Conservation (phyloP, 345 rosid genomes). For the Geranium brycei region DNA sequence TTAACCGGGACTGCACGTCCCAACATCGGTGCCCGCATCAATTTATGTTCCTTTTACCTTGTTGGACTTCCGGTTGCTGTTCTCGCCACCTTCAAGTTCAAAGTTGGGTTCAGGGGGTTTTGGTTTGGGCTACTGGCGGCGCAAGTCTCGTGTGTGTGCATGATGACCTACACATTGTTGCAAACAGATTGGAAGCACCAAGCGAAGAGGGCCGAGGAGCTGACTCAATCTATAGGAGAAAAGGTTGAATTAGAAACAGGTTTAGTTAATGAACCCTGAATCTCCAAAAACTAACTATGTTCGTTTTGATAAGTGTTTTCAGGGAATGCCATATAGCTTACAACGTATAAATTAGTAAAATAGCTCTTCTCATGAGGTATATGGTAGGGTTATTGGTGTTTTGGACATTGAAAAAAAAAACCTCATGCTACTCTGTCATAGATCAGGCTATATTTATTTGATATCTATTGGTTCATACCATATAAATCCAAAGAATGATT, state of each 20-base stretch:
- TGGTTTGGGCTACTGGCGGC: slow-evolving; percentile 82
- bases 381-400: no score
- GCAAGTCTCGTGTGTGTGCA: slow-evolving; percentile 60
- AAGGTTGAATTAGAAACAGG: not conserved
- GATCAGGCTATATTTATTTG: no score
- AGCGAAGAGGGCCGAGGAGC: not conserved
- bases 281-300: not conserved
- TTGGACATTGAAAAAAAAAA: no score
- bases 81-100: slow-evolving; percentile 45
- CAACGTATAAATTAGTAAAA: no score
- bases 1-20: slow-evolving; percentile 80
- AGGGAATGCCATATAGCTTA: not conserved
- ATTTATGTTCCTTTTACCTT: slow-evolving; percentile 63
- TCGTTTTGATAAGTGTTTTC: not conserved
- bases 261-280: not conserved
- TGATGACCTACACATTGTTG: slow-evolving; percentile 50
- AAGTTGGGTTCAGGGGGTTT: slow-evolving; percentile 65
- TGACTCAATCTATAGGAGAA: not conserved
- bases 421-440: no score
- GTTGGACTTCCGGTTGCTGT: slow-evolving; percentile 78
- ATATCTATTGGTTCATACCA: no score
- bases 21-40: slow-evolving; percentile 50
- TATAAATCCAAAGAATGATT: no score
- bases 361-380: no score
- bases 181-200: slow-evolving; percentile 56